Base-by-base conservation (phyloP, 176 grass and related monocot species). In the Eleusine coracana region DNA sequence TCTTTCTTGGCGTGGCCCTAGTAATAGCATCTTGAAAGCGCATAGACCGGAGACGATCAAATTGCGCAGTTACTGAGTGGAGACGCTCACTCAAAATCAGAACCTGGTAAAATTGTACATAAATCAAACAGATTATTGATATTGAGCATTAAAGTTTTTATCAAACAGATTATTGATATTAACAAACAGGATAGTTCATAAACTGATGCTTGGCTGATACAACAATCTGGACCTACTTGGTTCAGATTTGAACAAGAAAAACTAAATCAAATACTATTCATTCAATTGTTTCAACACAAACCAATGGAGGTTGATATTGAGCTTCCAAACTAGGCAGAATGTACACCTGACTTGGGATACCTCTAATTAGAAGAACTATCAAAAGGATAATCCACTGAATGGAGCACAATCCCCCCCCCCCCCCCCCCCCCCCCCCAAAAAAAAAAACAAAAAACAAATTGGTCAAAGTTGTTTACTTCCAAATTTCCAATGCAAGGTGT, bases 11-110 rank as follows among this genome's bases (percentile, higher is more conserved):
- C 89, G 80, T 93, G 66, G 78, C 87, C 88, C 91, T 93, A 73
- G 83, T 99, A 60, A 96, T 92, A 56, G 93, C 92, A 62, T 99
- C 92, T 91, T 96, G 96, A 83, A 94, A 99, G 18, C 89, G 92
- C 60, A 90, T 84, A 31, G 96, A 92, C 71, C 96, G 85, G 66
- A 96, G 87, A 49, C 58, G 89, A 73, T 99, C 92, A 87, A 99
- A 96, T 74, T 92, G 91, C 81, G 87, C 83, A 76, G 91, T 96
- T 50, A 99, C 93, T 17, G 89, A 86, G 54, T 96, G 89, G 66
- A 99, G 93, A 70, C 87, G 85, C 54, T 99, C 91, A 51, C 96
- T 92, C 60, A 96, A 88, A 91, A 99, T 99, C 75, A 99, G 74
- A 90, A 96, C 93, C 93, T 99, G 82, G 48, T 64, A 78, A 89